Base-by-base conservation (phyloP, 441 rosid species). In the Pelargonium exstipulatum region DNA sequence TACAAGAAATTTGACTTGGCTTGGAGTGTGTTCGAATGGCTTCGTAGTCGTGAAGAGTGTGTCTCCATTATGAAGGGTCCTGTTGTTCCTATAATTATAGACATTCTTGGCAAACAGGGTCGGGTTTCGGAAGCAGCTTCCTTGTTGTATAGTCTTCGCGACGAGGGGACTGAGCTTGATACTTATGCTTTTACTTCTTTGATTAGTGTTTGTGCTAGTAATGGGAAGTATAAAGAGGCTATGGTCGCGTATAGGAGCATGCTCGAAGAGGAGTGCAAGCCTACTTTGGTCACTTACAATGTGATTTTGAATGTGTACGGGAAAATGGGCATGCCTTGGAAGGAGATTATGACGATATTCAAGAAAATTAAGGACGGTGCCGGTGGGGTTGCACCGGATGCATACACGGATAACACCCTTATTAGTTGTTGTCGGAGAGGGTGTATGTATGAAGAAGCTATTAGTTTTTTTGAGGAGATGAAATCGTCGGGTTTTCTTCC, bases 321-420 rank as follows among this genome's bases (percentile, higher is more conserved):
- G 48, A 90, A 94, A 81, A 90, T 94, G 93, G 98, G 96, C 53
- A 90, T 87, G 93, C 86, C 90, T n/a, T 94, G 98, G 98, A 86
- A 74, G 77, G 87, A 84, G 81, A 83, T 88, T 66, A 78, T 58
- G n/a, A 83, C 79, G 62, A 82, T 91, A 20, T 81, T 87, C 9
- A 80, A 86, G 65, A 83, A 78, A 64, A 94, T 94, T 90, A 87
- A 83, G 81, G 76, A 62, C n/a, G 72, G 82, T 0, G 93, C 61
- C n/a, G 72, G 82, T 0, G 93, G 91, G 71, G 73, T 86, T 81
- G 61, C 74, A 14, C 92, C 88, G 0, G 97, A 94, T 76, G 85
- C 80, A 0, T 91, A 87, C 71, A 94, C 98, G 13, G 91, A 85
- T 13, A 94, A 94, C 64, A 94, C 96, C 0, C 90, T 89, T 58